Conservation (phyloP, 176 grass and related monocot genomes). For the Oryza meridionalis region DNA sequence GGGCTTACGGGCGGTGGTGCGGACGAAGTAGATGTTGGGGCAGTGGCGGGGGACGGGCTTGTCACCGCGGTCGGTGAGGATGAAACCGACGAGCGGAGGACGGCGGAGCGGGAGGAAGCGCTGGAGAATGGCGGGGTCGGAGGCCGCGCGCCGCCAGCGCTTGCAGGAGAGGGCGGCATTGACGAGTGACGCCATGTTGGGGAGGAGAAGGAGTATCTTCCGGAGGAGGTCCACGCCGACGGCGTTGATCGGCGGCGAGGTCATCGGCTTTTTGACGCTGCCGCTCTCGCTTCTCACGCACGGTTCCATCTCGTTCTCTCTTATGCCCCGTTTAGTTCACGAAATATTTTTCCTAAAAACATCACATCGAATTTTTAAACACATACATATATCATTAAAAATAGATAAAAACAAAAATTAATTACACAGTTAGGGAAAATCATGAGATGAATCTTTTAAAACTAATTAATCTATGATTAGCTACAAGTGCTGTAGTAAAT, state of each 20-base stretch:
- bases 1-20: not conserved
- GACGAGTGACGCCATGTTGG: slow-evolving; percentile 34
- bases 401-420: no score
- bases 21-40: not conserved
- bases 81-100: slow-evolving; percentile 19
- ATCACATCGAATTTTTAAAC: no score
- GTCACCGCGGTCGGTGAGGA: slow-evolving; percentile 19
- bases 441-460: no score
- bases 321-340: no score
- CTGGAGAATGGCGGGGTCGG: slow-evolving; percentile 6
- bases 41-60: not conserved
- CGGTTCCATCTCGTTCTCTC: slow-evolving; percentile 1
- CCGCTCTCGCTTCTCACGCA: not conserved
- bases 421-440: no score
- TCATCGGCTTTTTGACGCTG: not conserved
- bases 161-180: slow-evolving; percentile 16
- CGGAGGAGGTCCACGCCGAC: not conserved
- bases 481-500: no score
- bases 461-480: no score
- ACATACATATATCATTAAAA: no score
- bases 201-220: slow-evolving; percentile 23
- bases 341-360: no score
- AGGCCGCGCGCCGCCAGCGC: slow-evolving; percentile 26
- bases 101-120: slow-evolving; percentile 15
- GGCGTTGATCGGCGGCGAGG: not conserved